A percentile compares a stretch with the other conserved stretches of the same genome.
Conservation (phyloP, 257 asterid genomes). For the Lithospermum erythrorhizon region DNA sequence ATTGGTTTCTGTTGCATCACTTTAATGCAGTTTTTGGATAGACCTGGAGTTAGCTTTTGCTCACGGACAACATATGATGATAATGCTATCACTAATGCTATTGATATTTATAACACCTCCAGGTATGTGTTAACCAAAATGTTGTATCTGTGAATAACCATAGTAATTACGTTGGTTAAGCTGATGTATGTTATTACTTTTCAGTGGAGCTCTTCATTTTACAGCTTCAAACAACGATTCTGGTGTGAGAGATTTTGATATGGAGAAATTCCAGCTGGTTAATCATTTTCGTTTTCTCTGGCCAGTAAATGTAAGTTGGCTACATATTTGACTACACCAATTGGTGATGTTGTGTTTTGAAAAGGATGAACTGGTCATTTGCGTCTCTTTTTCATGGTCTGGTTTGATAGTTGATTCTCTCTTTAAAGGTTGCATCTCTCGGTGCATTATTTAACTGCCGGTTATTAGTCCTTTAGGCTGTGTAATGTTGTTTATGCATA, state of each 20-base stretch:
- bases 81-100: slow-evolving; percentile 62
- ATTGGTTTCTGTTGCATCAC: neutral
- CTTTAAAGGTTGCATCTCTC: neutral
- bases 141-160: slow-evolving; percentile 13
- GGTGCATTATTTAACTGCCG: neutral
- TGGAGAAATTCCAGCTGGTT: slow-evolving; percentile 57
- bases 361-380: neutral
- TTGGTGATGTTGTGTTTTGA: neutral
- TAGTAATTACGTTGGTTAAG: slow-evolving; percentile 17
- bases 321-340: neutral
- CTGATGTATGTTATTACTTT: slow-evolving; percentile 22
- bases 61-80: slow-evolving; percentile 74
- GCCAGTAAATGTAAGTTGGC: slow-evolving; percentile 67
- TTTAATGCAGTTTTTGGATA: slow-evolving; percentile 49
- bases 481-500: slow-evolving; percentile 2
- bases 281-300: slow-evolving; percentile 49
- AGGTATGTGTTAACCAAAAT: slow-evolving; percentile 25
- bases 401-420: neutral
- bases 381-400: neutral
- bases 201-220: slow-evolving; percentile 88
- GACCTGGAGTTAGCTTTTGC: slow-evolving; percentile 72
- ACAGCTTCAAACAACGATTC: slow-evolving; percentile 76
- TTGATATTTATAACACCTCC: slow-evolving; percentile 45
- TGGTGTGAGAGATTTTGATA: slow-evolving; percentile 66
- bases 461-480: neutral